Base-by-base conservation (phyloP, 2,329 filamentous ascomycete species). In the Talaromyces atroroseus region DNA sequence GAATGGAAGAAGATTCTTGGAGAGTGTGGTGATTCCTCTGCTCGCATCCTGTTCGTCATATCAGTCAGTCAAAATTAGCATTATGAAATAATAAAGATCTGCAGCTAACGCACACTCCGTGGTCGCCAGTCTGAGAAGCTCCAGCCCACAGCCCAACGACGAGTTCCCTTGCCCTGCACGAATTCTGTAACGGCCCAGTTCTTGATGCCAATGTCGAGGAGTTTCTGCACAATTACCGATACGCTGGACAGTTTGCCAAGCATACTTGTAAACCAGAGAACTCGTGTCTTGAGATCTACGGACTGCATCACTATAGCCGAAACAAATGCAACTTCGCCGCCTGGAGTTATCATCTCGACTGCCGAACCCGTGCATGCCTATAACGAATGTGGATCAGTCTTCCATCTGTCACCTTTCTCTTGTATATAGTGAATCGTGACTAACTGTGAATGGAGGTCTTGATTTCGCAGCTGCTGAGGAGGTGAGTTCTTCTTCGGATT, bases 181-280 rank as follows among this genome's bases (percentile, higher is more conserved):
- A 97, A 87, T 60, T 88, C 85, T 0, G 87, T 88, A 0, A 96
- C 83, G 0, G 90, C 92, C 63, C 86, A 96, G 68, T 97, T 99
- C 38, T 78, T 76, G 38, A 95, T 80, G 0, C 74, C 77, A 10
- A 79, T 67, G 2, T 79, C 73, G 16, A 81, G 80, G 3, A 84
- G 70, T 7, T 87, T 76, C 52, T 79, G 78, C 5, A 85, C 78
- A 0, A 96, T 74, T 0, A 87, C 71, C 0, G 78, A 75, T 0
- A 87, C 78, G 2, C 89, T 76, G 62, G 87, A 92, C 29, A 89
- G 76, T 65, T 95, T 95, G 0, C 92, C 92, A 0, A 97, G 77
- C 90, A 97, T 95, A 54, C 86, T 85, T 1, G 88, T 94, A 71
- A 94, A 97, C 94, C 94, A 99, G 59, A 83, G 82, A 0, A 95